Base-by-base conservation (phyloP, 139 green algal species). In the Chlorella sorokiniana region DNA sequence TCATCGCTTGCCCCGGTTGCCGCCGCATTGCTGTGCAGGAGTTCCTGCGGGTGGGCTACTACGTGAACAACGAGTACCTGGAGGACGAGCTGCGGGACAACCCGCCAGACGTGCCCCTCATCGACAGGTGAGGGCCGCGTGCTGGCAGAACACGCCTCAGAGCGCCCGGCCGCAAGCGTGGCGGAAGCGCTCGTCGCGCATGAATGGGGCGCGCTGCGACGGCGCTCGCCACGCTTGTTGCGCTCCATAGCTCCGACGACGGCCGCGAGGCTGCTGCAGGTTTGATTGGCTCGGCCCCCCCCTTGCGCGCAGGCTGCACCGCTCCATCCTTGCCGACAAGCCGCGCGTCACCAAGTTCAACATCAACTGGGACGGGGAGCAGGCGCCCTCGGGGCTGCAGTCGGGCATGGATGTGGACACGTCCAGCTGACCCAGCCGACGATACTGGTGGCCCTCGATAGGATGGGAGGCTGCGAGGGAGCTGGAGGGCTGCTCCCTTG, bases 11-110 rank as follows among this genome's bases (percentile, higher is more conserved):
- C n/a, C n/a, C n/a, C n/a, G 31, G 22, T 20, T 25, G 31, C 62
- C 27, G 10, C 40, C 6, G 31, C 62, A 51, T n/a, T 51, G 33
- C 10, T 54, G 5, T 40, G 69, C 84, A 93, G 82, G 94, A 98
- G 84, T 98, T 98, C 78, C 84, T 98, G 14, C 89, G 94, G 0
- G 90, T 98, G 20, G 94, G 96, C 1, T 99, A 99, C 83, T 99
- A 98, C 81, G 93, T 99, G 20, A 98, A 97, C 86, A 96, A 94
- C 69, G 96, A 99, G 72, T 99, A 99, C 84, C 38, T 52, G 54
- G 95, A 98, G 31, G 93, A 98, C 69, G 88, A 93, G 86, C 81
- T 98, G 37, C 81, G 87, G 69, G 93, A 98, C 45, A 91, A 94
- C 44, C 95, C 94, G 9, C 96, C 96, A 16, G 81, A 90, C 25